These are phyloP conservation scores for Alternaria rosae DNA, from an alignment of 2,329 filamentous ascomycete genomes.

Conservation along the genomic window DNA sequence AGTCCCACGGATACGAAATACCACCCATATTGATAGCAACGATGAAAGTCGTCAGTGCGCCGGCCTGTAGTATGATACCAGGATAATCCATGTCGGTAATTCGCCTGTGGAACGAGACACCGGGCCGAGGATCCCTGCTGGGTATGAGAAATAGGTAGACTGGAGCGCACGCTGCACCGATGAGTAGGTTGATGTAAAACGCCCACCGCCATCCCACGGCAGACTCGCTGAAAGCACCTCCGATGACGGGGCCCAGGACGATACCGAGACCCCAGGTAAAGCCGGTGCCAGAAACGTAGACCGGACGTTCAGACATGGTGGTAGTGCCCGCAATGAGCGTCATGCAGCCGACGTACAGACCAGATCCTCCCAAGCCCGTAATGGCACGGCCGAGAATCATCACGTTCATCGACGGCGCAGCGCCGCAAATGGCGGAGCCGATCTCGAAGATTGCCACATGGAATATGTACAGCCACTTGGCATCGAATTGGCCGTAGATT, in stretches of 20 bases:
- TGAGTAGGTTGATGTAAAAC: constrained; percentile 65
- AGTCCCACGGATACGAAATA: not conserved
- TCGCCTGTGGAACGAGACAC: not conserved
- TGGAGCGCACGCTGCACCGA: constrained; percentile 55
- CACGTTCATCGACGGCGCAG: constrained; percentile 36
- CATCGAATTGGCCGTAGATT: not conserved
- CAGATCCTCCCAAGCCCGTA: constrained; percentile 56
- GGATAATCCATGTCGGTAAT: not conserved
- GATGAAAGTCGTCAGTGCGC: not conserved
- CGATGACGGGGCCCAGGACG: constrained; percentile 57
- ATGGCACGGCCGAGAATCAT: constrained; percentile 54
- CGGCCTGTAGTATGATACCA: not conserved
- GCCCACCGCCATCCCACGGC: constrained; percentile 52
- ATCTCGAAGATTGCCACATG: constrained; percentile 36
- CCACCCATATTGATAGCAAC: not conserved
- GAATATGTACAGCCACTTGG: constrained; percentile 50
- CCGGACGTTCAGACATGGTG: constrained; percentile 37
- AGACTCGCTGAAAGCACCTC: constrained; percentile 55
- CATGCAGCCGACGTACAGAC: constrained; percentile 52
- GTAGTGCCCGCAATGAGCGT: constrained; percentile 39
- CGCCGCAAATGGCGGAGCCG: constrained; percentile 42
- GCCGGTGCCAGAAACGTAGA: constrained; percentile 16
- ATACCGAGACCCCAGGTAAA: constrained; percentile 55
- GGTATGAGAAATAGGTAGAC: constrained; percentile 3
- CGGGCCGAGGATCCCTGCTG: not conserved